Base-by-base conservation (phyloP, 148 eudicot species). In the Silene latifolia region DNA sequence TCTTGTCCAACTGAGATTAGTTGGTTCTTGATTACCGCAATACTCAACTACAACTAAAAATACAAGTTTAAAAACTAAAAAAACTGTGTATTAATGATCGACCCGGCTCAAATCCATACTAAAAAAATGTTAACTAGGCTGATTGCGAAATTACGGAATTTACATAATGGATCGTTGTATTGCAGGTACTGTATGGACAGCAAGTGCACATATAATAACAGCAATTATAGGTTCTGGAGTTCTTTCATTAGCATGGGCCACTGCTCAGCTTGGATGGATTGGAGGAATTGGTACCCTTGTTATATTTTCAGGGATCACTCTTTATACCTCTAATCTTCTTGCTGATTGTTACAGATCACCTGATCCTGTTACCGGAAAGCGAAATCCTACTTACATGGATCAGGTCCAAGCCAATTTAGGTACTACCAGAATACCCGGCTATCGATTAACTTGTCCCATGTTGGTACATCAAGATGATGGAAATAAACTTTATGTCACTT, bases 161-260 rank as follows among this genome's bases (percentile, higher is more conserved):
- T n/a, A n/a, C n/a, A n/a, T n/a, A n/a, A n/a, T n/a, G n/a, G n/a
- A n/a, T n/a, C n/a, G n/a, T n/a, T n/a, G 54, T 57, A 15, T 18
- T 73, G 46, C 53, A 90, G 96, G 96, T 71, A 88, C 79, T 51
- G 66, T 85, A 14, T 84, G 88, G 91, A 87, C 85, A 11, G 89
- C 91, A 69, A 86, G 89, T 66, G 88, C 92, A 24, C 96, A 90
- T 81, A 90, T 90, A 60, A 82, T 88, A 29, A 90, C 96, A 58
- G 88, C 92, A 39, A 80, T 89, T 1, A 91, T 91, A 54, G 96
- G 93, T 0, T 89, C 96, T 0, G 96, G 96, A 25, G 91, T 91
- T 7, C 82, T 91, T 20, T 86, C 93, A 42, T 76, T 91, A 21
- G 93, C 93, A 5, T 91, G 96, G 96, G 88, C 83, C 1, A 79